A percentile compares a stretch with the other conserved stretches of the same genome.
Conservation (phyloP, 345 rosid species). For the Excoecaria agallocha region DNA sequence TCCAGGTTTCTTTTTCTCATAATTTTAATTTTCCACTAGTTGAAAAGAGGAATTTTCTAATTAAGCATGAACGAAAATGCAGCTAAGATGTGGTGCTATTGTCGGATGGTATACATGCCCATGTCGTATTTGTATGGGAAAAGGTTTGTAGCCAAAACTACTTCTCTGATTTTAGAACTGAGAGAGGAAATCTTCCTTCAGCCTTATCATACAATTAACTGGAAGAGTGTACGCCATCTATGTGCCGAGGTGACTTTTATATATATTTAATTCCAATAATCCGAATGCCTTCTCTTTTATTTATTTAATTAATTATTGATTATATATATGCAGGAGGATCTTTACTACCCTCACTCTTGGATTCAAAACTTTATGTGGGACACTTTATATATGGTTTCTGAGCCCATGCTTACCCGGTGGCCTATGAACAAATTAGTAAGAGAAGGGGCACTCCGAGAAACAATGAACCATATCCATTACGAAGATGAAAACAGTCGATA, state of each 20-base stretch:
- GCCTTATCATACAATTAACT: conserved; percentile 10
- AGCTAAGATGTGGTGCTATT: conserved; percentile 33
- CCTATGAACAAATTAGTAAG: conserved; percentile 31
- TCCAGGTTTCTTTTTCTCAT: not conserved
- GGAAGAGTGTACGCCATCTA: conserved; percentile 13
- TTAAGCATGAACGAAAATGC: not conserved
- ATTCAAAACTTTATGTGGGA: conserved; percentile 35
- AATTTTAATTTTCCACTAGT: not conserved
- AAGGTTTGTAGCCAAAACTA: conserved; percentile 19
- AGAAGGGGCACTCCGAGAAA: conserved; percentile 19
- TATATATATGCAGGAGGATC: conserved; percentile 24
- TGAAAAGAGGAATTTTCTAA: no score
- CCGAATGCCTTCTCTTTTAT: not conserved
- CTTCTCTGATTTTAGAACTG: conserved; percentile 20
- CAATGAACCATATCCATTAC: conserved; percentile 28
- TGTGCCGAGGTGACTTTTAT: conserved; percentile 17
- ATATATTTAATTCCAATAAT: no score
- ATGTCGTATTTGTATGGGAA: conserved; percentile 29
- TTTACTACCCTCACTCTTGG: conserved; percentile 27
- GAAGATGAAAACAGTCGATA: conserved; percentile 37
- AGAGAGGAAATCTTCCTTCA: conserved; percentile 17
- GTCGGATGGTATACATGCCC: conserved; percentile 23
- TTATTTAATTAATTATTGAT: not conserved
- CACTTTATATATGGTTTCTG: conserved; percentile 12
- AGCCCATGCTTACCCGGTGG: conserved; percentile 35